Evolutionary conservation across 2,329 filamentous ascomycete genomes (phyloP).

Genomic region (Aspergillus sp.): DNA sequence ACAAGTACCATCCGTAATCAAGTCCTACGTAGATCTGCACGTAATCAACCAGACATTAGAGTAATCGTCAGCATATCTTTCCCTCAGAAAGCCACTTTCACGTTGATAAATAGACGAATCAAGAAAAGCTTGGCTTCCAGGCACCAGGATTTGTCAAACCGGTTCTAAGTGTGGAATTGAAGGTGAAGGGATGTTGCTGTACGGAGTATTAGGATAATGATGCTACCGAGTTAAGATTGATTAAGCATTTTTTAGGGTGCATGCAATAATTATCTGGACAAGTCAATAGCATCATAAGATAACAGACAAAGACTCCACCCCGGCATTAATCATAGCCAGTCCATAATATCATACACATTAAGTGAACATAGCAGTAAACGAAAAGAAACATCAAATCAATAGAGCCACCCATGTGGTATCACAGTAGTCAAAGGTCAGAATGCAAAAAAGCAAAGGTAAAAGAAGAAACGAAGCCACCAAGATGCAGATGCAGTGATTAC

Average conservation of each 20-base stretch:
- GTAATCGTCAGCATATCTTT: too few relatives aligned
- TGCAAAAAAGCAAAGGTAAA: neutral
- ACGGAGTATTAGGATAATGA: too few relatives aligned
- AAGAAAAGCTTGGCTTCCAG: neutral
- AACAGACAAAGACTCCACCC: too few relatives aligned
- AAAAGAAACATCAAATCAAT: neutral
- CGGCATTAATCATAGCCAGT: neutral
- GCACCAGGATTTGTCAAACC: neutral
- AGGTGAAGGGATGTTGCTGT: too few relatives aligned
- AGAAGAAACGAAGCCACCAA: neutral
- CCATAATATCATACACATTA: neutral
- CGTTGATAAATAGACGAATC: neutral
- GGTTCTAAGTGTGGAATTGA: too few relatives aligned
- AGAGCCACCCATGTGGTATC: neutral
- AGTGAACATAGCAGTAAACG: neutral
- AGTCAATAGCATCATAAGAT: too few relatives aligned
- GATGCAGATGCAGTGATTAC: slow-evolving; percentile 21
- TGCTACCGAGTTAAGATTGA: too few relatives aligned
- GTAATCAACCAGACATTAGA: neutral
- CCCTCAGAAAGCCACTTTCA: neutral
- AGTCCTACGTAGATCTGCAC: neutral
- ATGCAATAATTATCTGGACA: too few relatives aligned
- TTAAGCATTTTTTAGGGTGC: too few relatives aligned
- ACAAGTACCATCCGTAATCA: too few relatives aligned
- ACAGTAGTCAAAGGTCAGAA: neutral